phyloP scores from a whole-genome alignment of 768 basidiomycete species.

The Lenzites betulinus region DNA sequence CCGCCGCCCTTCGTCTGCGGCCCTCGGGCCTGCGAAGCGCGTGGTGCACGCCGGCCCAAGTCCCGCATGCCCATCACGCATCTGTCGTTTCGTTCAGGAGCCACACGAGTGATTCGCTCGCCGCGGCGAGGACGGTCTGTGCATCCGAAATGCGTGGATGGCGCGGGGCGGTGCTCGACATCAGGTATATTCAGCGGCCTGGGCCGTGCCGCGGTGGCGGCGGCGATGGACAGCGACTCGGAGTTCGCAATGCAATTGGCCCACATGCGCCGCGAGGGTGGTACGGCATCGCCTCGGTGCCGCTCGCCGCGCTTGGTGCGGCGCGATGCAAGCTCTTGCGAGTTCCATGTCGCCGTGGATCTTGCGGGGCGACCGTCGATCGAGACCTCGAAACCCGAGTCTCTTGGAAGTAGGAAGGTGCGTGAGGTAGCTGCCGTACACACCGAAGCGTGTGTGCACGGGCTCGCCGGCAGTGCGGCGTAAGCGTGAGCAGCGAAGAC shows the following conservation, averaged over 20 bases:
- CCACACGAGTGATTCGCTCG: slow-evolving; percentile 7
- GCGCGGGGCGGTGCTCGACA: slow-evolving; percentile 5
- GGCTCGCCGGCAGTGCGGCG: neutral
- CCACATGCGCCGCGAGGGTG: neutral
- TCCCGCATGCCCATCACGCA: neutral
- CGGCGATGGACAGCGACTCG: neutral
- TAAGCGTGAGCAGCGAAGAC: neutral
- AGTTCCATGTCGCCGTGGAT: neutral
- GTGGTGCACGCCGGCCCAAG: slow-evolving; percentile 4
- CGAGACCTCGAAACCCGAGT: neutral
- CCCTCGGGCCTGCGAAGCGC: neutral
- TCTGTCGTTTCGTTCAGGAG: slow-evolving; percentile 11
- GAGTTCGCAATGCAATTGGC: neutral
- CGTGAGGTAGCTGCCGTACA: neutral
- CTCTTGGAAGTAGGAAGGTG: neutral
- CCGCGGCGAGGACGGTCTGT: neutral
- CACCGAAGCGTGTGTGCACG: neutral
- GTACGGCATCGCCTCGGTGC: slow-evolving; percentile 12
- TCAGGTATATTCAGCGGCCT: slow-evolving; percentile 4
- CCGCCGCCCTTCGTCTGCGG: slow-evolving; percentile 12
- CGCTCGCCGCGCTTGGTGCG: neutral
- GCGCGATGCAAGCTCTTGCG: neutral
- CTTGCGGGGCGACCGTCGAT: neutral
- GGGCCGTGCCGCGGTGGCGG: neutral
- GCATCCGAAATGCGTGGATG: neutral